phyloP scores from a whole-genome alignment of 2,329 filamentous ascomycete species.

The Amphichorda felina region DNA sequence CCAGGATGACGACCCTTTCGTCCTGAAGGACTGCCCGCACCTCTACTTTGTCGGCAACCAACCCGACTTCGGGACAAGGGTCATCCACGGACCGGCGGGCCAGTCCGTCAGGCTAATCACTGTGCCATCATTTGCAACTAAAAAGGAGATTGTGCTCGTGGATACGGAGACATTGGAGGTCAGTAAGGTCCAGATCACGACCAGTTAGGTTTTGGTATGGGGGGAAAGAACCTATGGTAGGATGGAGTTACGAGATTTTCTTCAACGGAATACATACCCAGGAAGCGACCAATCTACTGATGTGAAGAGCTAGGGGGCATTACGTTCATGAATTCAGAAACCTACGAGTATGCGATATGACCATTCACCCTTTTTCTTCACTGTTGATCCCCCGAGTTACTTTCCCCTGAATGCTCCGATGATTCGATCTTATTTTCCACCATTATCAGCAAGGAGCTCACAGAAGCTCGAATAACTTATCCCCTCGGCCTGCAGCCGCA shows the following conservation, averaged over 20 bases:
- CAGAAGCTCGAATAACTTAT: no score
- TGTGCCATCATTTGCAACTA: slow-evolving; percentile 70
- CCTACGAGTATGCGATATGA: no score
- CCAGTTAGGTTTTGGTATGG: slow-evolving; percentile 4
- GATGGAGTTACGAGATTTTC: neutral
- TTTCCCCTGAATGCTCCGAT: no score
- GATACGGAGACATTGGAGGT: slow-evolving; percentile 79
- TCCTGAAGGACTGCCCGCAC: slow-evolving; percentile 76
- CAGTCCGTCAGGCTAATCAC: slow-evolving; percentile 69
- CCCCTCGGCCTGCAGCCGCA: no score
- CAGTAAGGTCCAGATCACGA: slow-evolving; percentile 50
- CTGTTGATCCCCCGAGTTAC: no score
- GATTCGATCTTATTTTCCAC: no score
- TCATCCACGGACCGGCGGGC: slow-evolving; percentile 54
- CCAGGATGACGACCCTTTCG: slow-evolving; percentile 84
- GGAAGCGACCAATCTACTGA: no score
- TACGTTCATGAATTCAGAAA: no score
- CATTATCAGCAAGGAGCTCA: no score
- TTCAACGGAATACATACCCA: no score
- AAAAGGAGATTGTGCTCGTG: slow-evolving; percentile 68
- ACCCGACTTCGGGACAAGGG: slow-evolving; percentile 60
- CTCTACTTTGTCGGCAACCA: slow-evolving; percentile 86
- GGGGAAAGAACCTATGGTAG: neutral
- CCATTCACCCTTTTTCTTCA: no score
- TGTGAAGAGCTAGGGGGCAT: no score